Percentiles rank a stretch among this genome's conserved stretches.
Evolutionary conservation across 305 asterid genomes (phyloP).

Genomic region (Nicotiana rustica): DNA sequence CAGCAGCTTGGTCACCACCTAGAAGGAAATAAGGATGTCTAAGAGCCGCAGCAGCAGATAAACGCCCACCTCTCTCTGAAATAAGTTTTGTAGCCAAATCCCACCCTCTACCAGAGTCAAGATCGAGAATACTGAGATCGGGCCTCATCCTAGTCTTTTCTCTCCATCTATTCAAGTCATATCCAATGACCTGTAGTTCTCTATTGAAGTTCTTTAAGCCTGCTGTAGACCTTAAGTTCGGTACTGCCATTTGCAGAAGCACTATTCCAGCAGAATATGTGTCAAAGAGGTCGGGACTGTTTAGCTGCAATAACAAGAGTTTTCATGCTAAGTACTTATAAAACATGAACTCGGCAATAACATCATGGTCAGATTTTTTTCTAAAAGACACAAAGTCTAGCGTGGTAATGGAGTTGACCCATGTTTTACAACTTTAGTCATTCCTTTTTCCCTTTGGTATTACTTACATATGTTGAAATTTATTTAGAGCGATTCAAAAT

Average conservation of each 20-base stretch:
- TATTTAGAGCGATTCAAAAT: too few relatives aligned
- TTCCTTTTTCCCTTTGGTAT: background rate
- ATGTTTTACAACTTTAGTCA: background rate
- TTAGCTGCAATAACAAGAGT: slow-evolving; percentile 62
- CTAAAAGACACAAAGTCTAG: background rate
- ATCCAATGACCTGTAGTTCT: slow-evolving; percentile 72
- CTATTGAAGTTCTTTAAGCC: slow-evolving; percentile 80
- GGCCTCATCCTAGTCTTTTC: slow-evolving; percentile 74
- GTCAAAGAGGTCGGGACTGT: slow-evolving; percentile 92
- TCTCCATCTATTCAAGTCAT: slow-evolving; percentile 89
- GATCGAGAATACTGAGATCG: slow-evolving; percentile 81
- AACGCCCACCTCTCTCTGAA: slow-evolving; percentile 79
- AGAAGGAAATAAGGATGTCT: slow-evolving; percentile 95
- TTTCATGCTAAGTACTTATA: slow-evolving; percentile 1
- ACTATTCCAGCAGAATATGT: slow-evolving; percentile 96
- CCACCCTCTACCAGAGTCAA: slow-evolving; percentile 97
- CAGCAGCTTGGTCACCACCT: slow-evolving; percentile 93
- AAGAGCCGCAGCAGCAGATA: slow-evolving; percentile 89
- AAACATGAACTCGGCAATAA: background rate
- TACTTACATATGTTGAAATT: background rate
- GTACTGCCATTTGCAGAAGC: slow-evolving; percentile 89
- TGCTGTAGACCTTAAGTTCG: slow-evolving; percentile 71
- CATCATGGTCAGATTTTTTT: background rate
- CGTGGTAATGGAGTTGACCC: slow-evolving; percentile 4
- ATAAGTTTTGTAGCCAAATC: slow-evolving; percentile 89